Evolutionary conservation across 345 rosid species (phyloP), one percentile per base, ranked within the genome.

Genomic region (Hirschfeldia incana): DNA sequence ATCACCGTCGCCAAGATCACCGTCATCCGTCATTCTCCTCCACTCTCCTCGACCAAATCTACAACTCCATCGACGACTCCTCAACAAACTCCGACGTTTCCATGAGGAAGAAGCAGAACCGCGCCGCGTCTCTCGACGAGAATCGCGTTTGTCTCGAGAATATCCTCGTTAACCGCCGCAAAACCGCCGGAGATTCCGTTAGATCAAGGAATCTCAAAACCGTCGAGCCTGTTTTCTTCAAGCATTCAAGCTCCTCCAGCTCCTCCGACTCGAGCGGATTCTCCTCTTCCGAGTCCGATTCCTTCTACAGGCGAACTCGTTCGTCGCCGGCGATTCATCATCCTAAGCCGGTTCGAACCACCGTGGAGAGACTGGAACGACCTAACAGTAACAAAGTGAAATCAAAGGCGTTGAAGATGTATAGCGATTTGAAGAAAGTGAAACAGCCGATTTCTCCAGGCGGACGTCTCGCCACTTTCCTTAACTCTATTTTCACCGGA

Each of bases 381-480:
- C 42, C 42, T 36, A 36, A 36, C 37, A 6, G 5, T 5, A 34
- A 29, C 1, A 36, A 36, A 36, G 42, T 36, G 10, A 36, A 36
- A 36, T 82, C 8, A 83, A 81, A 86, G 65, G 98, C 97, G 16
- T 76, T 89, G 72, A 89, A 87, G 85, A 88, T 92, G 74, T 92
- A 92, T 79, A 85, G 79, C 65, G 97, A 91, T 70, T 80, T 92
- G 37, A 92, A 90, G 87, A 94, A 86, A 79, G 89, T 82, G 8
- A 92, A 91, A 80, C 98, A 94, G 69, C 98, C 98, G 3, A 87
- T 90, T 72, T 94, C 98, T 15, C 98, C 98, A 0, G 97, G 94
- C 3, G 90, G 91, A 1, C 87, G 89, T 73, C 87, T 94, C 37
- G 84, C 97, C 4, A 86, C 78, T 77, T 94, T 92, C 78, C 84